Percentiles rank a stretch among this genome's conserved stretches.
phyloP scores from a whole-genome alignment of 331 rosid genomes.

The Rhamnella rubrinervis region DNA sequence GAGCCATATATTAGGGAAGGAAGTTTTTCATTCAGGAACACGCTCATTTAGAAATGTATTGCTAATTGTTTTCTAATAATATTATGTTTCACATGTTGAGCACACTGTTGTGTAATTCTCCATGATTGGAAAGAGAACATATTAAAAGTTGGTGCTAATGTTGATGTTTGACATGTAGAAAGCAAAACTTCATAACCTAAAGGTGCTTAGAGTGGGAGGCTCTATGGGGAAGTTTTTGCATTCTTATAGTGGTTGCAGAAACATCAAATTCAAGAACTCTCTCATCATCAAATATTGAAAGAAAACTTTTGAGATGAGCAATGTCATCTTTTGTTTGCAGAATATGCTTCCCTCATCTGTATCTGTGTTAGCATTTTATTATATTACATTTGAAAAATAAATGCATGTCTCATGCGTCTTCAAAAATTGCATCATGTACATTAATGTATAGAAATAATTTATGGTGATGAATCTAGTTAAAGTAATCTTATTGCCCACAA shows the following conservation, averaged over 20 bases:
- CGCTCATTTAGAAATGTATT: background rate
- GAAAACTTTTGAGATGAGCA: background rate
- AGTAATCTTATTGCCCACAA: too few species aligned
- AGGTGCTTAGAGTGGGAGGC: conserved; percentile 7
- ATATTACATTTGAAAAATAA: background rate
- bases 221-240: background rate
- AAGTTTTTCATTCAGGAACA: too few species aligned
- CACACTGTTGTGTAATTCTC: background rate
- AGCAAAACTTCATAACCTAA: conserved; percentile 15
- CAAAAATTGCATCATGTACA: background rate
- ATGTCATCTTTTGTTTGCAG: background rate
- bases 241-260: conserved; percentile 2
- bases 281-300: background rate
- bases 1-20: too few species aligned
- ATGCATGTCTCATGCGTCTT: background rate
- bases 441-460: background rate
- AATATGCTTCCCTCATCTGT: background rate
- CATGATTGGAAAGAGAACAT: background rate
- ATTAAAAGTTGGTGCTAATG: background rate
- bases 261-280: background rate
- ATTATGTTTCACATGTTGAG: background rate
- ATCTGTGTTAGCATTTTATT: conserved; percentile 1
- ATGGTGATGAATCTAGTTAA: too few species aligned
- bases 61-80: background rate
- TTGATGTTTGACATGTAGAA: conserved; percentile 11